Evolutionary conservation across 2,329 filamentous ascomycete species (phyloP).

Genomic region (Thermoascus crustaceus): DNA sequence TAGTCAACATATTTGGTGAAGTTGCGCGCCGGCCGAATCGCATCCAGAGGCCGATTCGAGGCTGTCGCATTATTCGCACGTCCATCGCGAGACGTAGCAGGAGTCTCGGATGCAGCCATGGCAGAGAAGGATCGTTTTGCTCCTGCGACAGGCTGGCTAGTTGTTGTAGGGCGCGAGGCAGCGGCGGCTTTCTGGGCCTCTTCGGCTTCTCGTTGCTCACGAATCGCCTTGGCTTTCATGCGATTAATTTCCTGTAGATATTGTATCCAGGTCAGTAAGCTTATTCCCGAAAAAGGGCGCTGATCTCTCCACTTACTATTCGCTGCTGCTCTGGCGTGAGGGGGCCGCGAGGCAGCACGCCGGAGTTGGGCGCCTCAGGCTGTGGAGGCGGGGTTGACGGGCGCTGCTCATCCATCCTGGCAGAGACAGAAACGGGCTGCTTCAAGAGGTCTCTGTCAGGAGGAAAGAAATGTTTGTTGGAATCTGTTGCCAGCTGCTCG

Average conservation of each 20-base stretch:
- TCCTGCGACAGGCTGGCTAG: slow-evolving; percentile 47
- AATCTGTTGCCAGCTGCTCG: too few species aligned
- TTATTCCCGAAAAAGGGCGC: background rate
- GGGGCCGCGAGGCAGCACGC: slow-evolving; percentile 34
- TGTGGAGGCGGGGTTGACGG: slow-evolving; percentile 8
- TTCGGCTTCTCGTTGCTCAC: slow-evolving; percentile 63
- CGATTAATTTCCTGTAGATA: slow-evolving; percentile 70
- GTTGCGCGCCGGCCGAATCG: slow-evolving; percentile 70
- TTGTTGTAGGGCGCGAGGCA: slow-evolving; percentile 21
- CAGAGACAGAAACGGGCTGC: too few species aligned
- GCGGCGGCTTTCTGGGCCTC: slow-evolving; percentile 34
- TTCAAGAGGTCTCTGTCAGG: too few species aligned
- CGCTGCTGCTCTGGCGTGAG: slow-evolving; percentile 54
- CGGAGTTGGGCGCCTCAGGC: background rate
- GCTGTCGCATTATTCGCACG: slow-evolving; percentile 35
- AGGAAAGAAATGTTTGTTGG: too few species aligned
- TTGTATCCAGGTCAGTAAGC: slow-evolving; percentile 10
- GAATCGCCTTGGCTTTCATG: slow-evolving; percentile 78
- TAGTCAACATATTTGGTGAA: slow-evolving; percentile 96
- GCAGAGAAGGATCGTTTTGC: slow-evolving; percentile 65
- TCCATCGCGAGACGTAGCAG: slow-evolving; percentile 62
- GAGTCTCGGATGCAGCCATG: slow-evolving; percentile 47
- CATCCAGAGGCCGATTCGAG: slow-evolving; percentile 32
- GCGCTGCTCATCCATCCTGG: slow-evolving; percentile 4
- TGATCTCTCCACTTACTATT: slow-evolving; percentile 41